Percentiles rank a stretch among this genome's conserved stretches.
These are phyloP conservation scores for Hypoxylon crocopeplum DNA, from an alignment of 495 filamentous ascomycete genomes.

Conservation along the genomic window DNA sequence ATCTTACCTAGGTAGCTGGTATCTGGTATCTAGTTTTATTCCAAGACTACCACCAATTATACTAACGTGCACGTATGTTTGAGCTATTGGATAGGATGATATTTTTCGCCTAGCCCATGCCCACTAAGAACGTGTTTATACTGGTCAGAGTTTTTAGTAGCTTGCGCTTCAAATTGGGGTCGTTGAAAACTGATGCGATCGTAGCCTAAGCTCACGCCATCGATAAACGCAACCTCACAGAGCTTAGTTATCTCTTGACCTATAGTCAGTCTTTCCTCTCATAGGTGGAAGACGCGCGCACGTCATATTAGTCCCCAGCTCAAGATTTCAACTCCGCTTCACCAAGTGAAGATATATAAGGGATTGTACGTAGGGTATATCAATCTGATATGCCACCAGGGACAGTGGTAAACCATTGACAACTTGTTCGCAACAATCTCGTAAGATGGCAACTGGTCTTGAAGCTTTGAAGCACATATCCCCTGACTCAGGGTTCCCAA, in stretches of 20 bases:
- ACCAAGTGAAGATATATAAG: constrained; percentile 7
- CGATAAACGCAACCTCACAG: constrained; percentile 18
- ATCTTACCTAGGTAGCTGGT: too few relatives aligned
- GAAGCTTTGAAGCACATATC: constrained; percentile 47
- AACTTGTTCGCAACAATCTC: background rate
- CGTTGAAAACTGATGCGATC: constrained; percentile 27
- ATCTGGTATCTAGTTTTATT: too few relatives aligned
- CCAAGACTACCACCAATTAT: too few relatives aligned
- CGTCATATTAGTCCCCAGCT: constrained; percentile 30
- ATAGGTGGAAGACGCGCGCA: constrained; percentile 26
- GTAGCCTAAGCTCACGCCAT: constrained; percentile 21
- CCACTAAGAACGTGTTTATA: too few relatives aligned
- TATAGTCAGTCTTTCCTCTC: background rate
- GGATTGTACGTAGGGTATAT: background rate
- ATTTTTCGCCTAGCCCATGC: too few relatives aligned
- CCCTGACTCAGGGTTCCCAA: constrained; percentile 47
- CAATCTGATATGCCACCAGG: background rate
- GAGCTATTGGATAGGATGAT: too few relatives aligned
- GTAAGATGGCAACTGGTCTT: constrained; percentile 39
- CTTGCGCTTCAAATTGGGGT: background rate
- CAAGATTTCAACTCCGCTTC: constrained; percentile 1
- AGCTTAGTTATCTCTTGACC: constrained; percentile 23
- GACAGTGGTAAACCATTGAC: background rate
- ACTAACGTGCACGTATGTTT: too few relatives aligned
- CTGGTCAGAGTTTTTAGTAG: too few relatives aligned